Evolutionary conservation across 2,329 filamentous ascomycete species (phyloP).

Genomic region (Fusarium sp.): DNA sequence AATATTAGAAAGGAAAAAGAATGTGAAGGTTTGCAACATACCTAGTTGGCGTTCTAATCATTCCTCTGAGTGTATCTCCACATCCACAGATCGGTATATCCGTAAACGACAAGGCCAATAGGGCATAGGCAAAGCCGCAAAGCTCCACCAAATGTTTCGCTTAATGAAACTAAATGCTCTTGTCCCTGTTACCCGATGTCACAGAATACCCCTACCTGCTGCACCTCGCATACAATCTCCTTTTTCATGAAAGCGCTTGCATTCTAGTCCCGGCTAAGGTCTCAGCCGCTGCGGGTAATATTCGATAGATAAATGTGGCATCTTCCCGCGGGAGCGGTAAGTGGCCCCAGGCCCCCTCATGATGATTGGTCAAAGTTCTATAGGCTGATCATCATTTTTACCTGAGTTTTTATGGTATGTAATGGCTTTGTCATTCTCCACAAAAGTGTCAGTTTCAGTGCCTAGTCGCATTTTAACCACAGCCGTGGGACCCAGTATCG

Average conservation of each 20-base stretch:
- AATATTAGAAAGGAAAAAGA: too few species aligned
- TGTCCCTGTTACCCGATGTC: too few species aligned
- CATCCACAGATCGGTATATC: too few species aligned
- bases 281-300: not conserved
- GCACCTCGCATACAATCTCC: not conserved
- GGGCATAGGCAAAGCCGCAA: too few species aligned
- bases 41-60: too few species aligned
- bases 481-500: too few species aligned
- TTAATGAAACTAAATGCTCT: not conserved
- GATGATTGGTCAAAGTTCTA: too few species aligned
- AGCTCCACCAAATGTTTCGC: not conserved
- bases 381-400: too few species aligned
- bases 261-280: not conserved
- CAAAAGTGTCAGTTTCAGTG: not conserved
- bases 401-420: not conserved
- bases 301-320: not conserved
- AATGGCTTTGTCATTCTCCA: not conserved
- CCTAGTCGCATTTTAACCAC: not conserved
- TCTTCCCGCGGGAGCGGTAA: not conserved
- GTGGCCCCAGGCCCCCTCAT: too few species aligned
- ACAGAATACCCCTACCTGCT: not conserved
- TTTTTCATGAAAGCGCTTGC: not conserved
- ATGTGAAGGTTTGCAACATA: too few species aligned
- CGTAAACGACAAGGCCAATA: too few species aligned
- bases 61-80: too few species aligned